Conservation (phyloP, 257 asterid species). For the Leptodermis oblonga region DNA sequence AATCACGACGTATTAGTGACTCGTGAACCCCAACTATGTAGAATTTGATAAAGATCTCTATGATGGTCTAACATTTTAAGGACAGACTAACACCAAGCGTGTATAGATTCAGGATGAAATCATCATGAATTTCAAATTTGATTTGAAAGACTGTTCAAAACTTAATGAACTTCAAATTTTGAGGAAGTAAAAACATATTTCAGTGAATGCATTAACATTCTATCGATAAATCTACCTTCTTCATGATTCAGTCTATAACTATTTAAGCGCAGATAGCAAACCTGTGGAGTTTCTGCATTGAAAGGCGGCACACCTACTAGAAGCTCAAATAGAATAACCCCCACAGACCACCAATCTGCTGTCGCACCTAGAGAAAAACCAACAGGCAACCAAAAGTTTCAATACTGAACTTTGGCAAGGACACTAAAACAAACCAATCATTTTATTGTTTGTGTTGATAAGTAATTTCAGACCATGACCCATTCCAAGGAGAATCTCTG, state of each 20-base stretch:
- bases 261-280: conserved; percentile 17
- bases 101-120: not conserved
- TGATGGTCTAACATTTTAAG: not conserved
- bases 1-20: not conserved
- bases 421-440: conserved; percentile 1
- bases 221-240: not conserved
- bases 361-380: conserved; percentile 54
- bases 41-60: not conserved
- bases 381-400: conserved; percentile 3
- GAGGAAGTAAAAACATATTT: not conserved
- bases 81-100: not conserved
- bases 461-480: conserved; percentile 72
- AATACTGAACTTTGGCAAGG: not conserved
- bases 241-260: not conserved
- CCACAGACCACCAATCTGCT: conserved; percentile 99
- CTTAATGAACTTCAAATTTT: not conserved
- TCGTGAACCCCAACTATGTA: not conserved
- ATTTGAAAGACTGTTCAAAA: not conserved
- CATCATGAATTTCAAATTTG: not conserved
- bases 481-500: conserved; percentile 99
- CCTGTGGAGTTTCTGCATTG: conserved; percentile 89
- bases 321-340: conserved; percentile 82
- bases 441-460: conserved; percentile 12
- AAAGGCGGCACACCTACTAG: conserved; percentile 91
- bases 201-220: not conserved